phyloP scores from a whole-genome alignment of 2,329 filamentous ascomycete species.

The Claviceps sp. region DNA sequence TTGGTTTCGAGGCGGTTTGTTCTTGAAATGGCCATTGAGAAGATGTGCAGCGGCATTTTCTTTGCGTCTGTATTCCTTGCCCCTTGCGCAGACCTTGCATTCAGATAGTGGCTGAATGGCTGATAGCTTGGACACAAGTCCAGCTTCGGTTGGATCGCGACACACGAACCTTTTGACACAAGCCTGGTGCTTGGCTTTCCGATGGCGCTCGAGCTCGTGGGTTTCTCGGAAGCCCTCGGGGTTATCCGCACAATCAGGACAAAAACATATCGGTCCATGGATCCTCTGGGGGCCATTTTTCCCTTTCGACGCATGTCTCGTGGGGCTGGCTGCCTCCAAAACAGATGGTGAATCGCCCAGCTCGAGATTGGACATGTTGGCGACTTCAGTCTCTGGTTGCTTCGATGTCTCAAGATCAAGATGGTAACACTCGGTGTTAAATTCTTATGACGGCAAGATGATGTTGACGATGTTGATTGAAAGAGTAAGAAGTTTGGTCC shows the following conservation, averaged over 20 bases:
- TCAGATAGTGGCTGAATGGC: slow-evolving; percentile 55
- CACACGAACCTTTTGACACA: slow-evolving; percentile 45
- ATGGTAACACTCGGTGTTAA: slow-evolving; percentile 29
- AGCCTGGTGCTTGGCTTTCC: slow-evolving; percentile 48
- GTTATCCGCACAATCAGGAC: slow-evolving; percentile 55
- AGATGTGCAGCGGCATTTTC: slow-evolving; percentile 93
- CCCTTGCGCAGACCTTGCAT: slow-evolving; percentile 69
- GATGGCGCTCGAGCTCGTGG: slow-evolving; percentile 64
- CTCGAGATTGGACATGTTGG: slow-evolving; percentile 31
- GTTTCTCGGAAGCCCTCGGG: slow-evolving; percentile 74
- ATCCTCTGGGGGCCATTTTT: slow-evolving; percentile 31
- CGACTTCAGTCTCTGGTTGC: slow-evolving; percentile 29
- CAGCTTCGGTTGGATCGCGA: slow-evolving; percentile 33
- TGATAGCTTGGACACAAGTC: slow-evolving; percentile 28
- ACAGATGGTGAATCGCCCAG: slow-evolving; percentile 14
- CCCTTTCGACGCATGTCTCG: slow-evolving; percentile 22
- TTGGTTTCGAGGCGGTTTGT: slow-evolving; percentile 34
- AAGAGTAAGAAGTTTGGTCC: slow-evolving; percentile 31
- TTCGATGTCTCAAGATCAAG: slow-evolving; percentile 31
- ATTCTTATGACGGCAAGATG: slow-evolving; percentile 32
- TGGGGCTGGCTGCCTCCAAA: slow-evolving; percentile 6
- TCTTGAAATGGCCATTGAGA: slow-evolving; percentile 76
- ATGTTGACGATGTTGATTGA: slow-evolving; percentile 27
- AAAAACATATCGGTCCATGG: slow-evolving; percentile 57
- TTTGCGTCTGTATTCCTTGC: slow-evolving; percentile 78